A percentile compares a stretch with the other conserved stretches of the same genome.
Evolutionary conservation across 2,329 filamentous ascomycete genomes (phyloP).

Genomic region (Sclerotinia subarctica): DNA sequence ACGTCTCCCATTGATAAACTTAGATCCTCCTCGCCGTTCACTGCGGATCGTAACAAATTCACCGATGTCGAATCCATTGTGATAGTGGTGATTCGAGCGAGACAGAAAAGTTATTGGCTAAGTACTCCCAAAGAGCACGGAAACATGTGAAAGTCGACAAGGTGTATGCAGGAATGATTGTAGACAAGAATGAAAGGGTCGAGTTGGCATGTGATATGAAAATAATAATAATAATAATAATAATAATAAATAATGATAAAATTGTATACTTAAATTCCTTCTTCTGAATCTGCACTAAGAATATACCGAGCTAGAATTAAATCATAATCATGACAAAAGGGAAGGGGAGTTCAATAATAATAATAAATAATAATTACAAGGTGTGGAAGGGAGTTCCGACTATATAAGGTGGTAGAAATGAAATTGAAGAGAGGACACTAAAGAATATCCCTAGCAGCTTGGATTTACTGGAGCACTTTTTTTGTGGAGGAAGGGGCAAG

Average conservation of each 20-base stretch:
- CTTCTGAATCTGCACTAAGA: background rate
- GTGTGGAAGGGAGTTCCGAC: background rate
- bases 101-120: background rate
- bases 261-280: background rate
- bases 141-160: constrained; percentile 8
- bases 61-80: constrained; percentile 10
- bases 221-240: background rate
- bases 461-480: background rate
- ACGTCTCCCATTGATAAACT: background rate
- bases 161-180: constrained; percentile 2
- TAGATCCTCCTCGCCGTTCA: constrained; percentile 6
- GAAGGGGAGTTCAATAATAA: background rate
- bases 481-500: constrained; percentile 4
- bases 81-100: background rate
- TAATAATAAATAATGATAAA: no score
- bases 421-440: constrained; percentile 5
- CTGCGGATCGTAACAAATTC: constrained; percentile 20
- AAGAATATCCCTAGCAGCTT: constrained; percentile 1
- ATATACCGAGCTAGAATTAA: background rate
- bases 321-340: background rate
- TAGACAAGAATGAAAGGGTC: constrained; percentile 14
- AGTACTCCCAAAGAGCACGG: background rate
- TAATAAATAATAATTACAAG: background rate
- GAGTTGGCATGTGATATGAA: constrained; percentile 1
- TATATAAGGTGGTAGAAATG: constrained; percentile 8